Base-by-base conservation (phyloP, 2,329 filamentous ascomycete genomes). In the Alternaria conjuncta region DNA sequence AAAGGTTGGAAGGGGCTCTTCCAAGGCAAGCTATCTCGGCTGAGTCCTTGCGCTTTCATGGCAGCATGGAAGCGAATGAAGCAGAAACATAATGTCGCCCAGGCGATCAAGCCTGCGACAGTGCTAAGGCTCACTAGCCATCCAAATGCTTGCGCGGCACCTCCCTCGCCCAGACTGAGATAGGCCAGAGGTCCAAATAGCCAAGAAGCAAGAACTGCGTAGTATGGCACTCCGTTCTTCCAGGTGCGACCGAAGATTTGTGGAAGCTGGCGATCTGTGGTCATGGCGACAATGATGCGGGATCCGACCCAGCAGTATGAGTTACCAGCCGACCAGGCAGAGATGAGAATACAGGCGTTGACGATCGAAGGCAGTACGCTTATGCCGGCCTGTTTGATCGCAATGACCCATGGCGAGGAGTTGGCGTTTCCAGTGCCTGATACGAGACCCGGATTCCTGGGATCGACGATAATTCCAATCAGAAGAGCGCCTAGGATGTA, bases 41-140 rank as follows among this genome's bases (percentile, higher is more conserved):
- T 84, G 15, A 90, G 85, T 61, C 87, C 85, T 74, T 94, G 91
- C 0, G 85, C 89, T 32, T 85, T 82, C 59, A 91, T 83, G 0
- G 91, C 91, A 30, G 88, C 87, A 74, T 89, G 82, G 76, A 92
- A 94, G 59, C 86, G 86, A 54, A 93, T 83, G 77, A 91, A 94
- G 0, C 90, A 89, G 59, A 89, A 83, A 66, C 87, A 88, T 74
- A 88, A 85, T 70, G 86, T 83, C 11, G 67, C 65, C 70, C 71
- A 77, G 13, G 71, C 72, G 18, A 73, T 67, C 26, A 75, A 26
- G 68, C 91, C 89, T 0, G 90, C 91, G 0, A 91, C 89, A 10
- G 91, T 93, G 11, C 91, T 85, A 72, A 92, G 77, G 53, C 86
- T 90, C 26, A 92, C 86, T 66, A 93, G 88, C 91, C 91, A 93